Evolutionary conservation across 352 stramenopile genomes (phyloP), one percentile per base, ranked within the genome.

Genomic region (Pythium chondricola): DNA sequence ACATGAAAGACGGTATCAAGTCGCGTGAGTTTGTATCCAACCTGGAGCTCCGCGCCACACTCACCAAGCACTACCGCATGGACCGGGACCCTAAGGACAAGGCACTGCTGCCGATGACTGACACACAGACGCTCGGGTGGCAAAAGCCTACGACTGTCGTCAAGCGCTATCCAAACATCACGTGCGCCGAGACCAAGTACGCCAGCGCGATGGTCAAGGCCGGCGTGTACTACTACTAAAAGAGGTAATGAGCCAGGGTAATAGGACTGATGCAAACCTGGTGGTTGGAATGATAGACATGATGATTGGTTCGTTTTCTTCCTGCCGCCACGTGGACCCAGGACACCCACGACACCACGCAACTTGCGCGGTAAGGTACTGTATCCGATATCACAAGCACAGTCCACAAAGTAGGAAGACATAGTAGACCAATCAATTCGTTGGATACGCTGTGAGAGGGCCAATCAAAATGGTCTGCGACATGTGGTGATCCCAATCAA

Each of bases 291-390:
- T 8, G 35, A 9, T 41, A n/a, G 8, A n/a, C n/a, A n/a, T n/a
- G n/a, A n/a, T n/a, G n/a, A n/a, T n/a, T n/a, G n/a, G n/a, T n/a
- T n/a, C n/a, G n/a, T n/a, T n/a, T n/a, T n/a, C n/a, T n/a, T n/a
- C n/a, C n/a, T n/a, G n/a, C n/a, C 56, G 65, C 73, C 38, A 73
- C 89, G 69, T 90, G 78, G 40, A 87, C 87, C 44, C 18, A 81
- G 35, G 84, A 90, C 53, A 85, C 87, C 58, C 56, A 83, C 62
- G 79, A 90, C 40, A 62, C 74, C 16, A 72, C 90, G n/a, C n/a
- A n/a, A n/a, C n/a, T n/a, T n/a, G n/a, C n/a, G n/a, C n/a, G n/a
- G n/a, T n/a, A n/a, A n/a, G n/a, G n/a, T n/a, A n/a, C n/a, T n/a
- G n/a, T n/a, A n/a, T n/a, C n/a, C n/a, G n/a, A n/a, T n/a, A n/a